phyloP scores from a whole-genome alignment of 371 early-diverging fungal genomes.

The Rhizopus arrhizus region DNA sequence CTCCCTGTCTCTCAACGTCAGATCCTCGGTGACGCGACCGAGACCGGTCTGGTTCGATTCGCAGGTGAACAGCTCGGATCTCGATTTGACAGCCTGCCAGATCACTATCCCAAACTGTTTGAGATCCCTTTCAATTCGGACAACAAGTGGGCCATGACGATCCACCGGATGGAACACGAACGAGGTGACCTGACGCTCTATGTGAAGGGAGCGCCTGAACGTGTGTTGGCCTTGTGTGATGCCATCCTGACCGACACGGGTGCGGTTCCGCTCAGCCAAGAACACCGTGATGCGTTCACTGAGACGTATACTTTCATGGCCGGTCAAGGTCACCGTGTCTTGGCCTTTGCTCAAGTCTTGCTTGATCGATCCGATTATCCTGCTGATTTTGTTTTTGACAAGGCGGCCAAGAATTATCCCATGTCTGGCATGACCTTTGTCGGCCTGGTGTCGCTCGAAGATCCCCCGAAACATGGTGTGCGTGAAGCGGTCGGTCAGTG shows the following conservation, averaged over 20 bases:
- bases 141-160: constrained; percentile 93
- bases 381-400: constrained; percentile 69
- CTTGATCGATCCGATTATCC: constrained; percentile 71
- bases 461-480: constrained; percentile 96
- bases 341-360: constrained; percentile 85
- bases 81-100: constrained; percentile 67
- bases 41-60: constrained; percentile 84
- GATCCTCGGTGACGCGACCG: constrained; percentile 91
- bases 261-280: constrained; percentile 57
- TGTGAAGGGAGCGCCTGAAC: constrained; percentile 95
- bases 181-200: constrained; percentile 71
- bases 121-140: constrained; percentile 96
- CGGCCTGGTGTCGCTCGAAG: constrained; percentile 86
- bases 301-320: constrained; percentile 86
- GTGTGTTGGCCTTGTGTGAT: constrained; percentile 78
- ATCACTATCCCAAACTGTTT: constrained; percentile 81
- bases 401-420: constrained; percentile 78
- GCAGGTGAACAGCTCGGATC: constrained; percentile 63
- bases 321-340: constrained; percentile 89
- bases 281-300: constrained; percentile 64
- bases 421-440: constrained; percentile 74
- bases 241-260: constrained; percentile 54
- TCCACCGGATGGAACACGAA: constrained; percentile 73
- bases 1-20: constrained; percentile 58
- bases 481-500: constrained; percentile 94